phyloP scores from a whole-genome alignment of 257 asterid genomes.

The Fraxinus cuspidata region DNA sequence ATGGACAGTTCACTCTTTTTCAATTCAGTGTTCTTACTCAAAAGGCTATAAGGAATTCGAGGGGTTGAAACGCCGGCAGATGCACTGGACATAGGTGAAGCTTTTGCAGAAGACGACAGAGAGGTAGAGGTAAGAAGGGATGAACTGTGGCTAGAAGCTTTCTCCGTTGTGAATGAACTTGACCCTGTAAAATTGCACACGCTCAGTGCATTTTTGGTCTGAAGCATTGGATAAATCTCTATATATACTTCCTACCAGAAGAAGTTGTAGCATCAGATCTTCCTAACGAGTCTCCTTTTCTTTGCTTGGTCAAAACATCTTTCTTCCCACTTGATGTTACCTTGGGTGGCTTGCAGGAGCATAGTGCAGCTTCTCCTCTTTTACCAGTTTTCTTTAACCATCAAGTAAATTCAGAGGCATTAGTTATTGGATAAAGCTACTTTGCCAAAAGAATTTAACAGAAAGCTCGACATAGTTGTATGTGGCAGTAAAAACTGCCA shows the following conservation, averaged over 20 bases:
- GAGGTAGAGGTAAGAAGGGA: constrained; percentile 10
- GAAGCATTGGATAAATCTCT: too few relatives aligned
- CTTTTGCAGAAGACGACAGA: constrained; percentile 14
- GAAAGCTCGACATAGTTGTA: too few relatives aligned
- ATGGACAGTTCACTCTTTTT: constrained; percentile 27
- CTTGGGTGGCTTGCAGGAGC: constrained; percentile 39
- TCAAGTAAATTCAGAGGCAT: constrained; percentile 1
- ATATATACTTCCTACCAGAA: constrained; percentile 30
- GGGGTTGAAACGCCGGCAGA: constrained; percentile 14
- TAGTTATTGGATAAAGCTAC: background rate
- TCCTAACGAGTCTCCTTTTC: constrained; percentile 17
- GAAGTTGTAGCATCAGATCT: constrained; percentile 15
- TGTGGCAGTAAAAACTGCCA: background rate
- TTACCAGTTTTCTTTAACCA: constrained; percentile 26
- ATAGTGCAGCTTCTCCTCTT: constrained; percentile 14
- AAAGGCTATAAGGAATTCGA: constrained; percentile 15
- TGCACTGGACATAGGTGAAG: background rate
- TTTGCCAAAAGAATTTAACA: too few relatives aligned
- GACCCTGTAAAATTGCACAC: constrained; percentile 32
- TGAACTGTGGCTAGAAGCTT: constrained; percentile 19
- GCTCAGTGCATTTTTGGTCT: too few relatives aligned
- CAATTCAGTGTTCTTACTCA: constrained; percentile 28
- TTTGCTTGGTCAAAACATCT: constrained; percentile 20
- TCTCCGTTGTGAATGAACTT: constrained; percentile 25
- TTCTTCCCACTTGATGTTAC: constrained; percentile 4